Base-by-base conservation (phyloP, 805 yeast species). In the Allodekkera sacchari region DNA sequence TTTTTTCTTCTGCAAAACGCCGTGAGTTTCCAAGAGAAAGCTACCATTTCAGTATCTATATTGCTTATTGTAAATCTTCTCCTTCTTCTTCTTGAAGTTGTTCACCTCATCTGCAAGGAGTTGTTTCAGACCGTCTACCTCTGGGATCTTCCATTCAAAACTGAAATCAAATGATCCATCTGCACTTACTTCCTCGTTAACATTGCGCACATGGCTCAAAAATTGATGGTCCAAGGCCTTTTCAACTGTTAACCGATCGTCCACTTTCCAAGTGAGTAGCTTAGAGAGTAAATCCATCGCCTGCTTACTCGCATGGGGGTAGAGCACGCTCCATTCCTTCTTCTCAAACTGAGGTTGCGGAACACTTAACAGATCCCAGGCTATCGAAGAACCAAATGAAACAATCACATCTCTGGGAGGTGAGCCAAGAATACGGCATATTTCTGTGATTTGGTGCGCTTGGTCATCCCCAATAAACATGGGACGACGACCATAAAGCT, bases 401-500 rank as follows among this genome's bases (percentile, higher is more conserved):
- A 41, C 25, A 6, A 75, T 52, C 2, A 71, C 51, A 3, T 60
- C 66, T 19, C 54, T 59, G 0, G 76, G 53, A 0, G 96, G 96
- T 0, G 76, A 57, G 0, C 96, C 96, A 30, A 85, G 55, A 1
- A 81, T 65, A 46, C 74, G 72, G 33, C 76, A 58, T 13, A 88
- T 83, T 47, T 74, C 80, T 26, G 62, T 66, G 7, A 84, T 53
- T 53, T 88, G 97, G 39, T 79, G 80, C 38, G 71, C 44, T 35
- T 78, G 77, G 52, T 76, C 77, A 36, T 70, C 71, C 0, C 96
- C 96, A 30, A 75, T 71, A 50, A 88, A 87, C 11, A 85, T 52
- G 1, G 96, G 95, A 45, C 67, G 68, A 38, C 96, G 63, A 0
- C 85, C 83, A 41, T 81, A 83, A 30, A 88, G 61, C 53, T 88